Evolutionary conservation across 352 stramenopile species (phyloP).

Genomic region (Pythium scleroteichum): DNA sequence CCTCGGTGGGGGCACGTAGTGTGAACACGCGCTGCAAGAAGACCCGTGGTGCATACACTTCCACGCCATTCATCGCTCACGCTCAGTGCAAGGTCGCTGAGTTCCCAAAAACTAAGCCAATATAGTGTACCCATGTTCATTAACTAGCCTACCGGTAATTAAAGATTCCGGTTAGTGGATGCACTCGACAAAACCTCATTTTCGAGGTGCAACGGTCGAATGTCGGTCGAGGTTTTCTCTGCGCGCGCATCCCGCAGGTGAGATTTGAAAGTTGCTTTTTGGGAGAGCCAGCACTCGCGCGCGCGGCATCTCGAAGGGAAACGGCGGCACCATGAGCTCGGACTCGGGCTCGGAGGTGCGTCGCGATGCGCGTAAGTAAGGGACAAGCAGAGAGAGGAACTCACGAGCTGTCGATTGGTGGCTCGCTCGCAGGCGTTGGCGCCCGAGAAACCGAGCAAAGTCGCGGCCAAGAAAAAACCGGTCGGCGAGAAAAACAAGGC

Average conservation of each 20-base stretch:
- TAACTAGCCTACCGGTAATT: neutral
- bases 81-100: neutral
- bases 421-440: slow-evolving; percentile 22
- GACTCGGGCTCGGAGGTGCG: slow-evolving; percentile 26
- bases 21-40: too few species aligned
- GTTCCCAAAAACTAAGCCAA: neutral
- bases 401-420: slow-evolving; percentile 2
- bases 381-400: slow-evolving; percentile 33
- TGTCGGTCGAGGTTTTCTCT: slow-evolving; percentile 8
- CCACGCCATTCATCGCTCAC: too few species aligned
- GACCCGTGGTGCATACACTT: too few species aligned
- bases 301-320: slow-evolving; percentile 14
- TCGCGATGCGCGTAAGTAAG: neutral
- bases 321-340: slow-evolving; percentile 19
- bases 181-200: slow-evolving; percentile 15
- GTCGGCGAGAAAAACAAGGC: slow-evolving; percentile 30
- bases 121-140: slow-evolving; percentile 21
- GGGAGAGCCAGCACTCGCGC: neutral
- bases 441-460: slow-evolving; percentile 26
- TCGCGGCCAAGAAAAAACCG: slow-evolving; percentile 30
- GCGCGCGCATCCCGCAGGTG: slow-evolving; percentile 19
- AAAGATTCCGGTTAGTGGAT: slow-evolving; percentile 3
- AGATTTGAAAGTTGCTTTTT: slow-evolving; percentile 32
- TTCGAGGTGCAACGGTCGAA: slow-evolving; percentile 11
- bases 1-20: slow-evolving; percentile 40